Base-by-base conservation (phyloP, 805 yeast genomes). In the Torulaspora franciscae region DNA sequence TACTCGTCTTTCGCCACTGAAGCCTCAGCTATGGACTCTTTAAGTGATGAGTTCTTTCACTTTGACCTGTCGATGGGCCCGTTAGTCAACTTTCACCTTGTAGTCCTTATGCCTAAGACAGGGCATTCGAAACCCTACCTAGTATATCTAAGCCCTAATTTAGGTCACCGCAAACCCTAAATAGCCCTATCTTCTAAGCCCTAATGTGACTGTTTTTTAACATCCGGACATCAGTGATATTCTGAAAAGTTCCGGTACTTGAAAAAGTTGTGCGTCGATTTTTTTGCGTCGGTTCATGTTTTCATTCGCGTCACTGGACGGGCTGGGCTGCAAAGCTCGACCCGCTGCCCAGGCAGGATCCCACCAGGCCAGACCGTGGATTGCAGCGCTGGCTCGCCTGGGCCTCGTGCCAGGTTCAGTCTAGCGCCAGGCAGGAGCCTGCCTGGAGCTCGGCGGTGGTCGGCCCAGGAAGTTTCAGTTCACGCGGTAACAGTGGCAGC, bases 231-330 rank as follows among this genome's bases (percentile, higher is more conserved):
- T 26, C 23, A 14, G 11, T 14, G 22, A 5, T 24, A 5, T 17
- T 9, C 7, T 33, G 32, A 15, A 17, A 37, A 37, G 3, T 17
- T 26, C 7, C 14, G 17, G 15, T 7, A 14, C 7, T 35, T 24
- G 7, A 10, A 25, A 15, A 25, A 9, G 25, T 24, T 37, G 10
- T 37, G 40, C 40, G 40, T 37, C 40, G 32, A 14, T 37, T 27
- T 5, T 36, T 26, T 37, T 36, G 39, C 23, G 30, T 25, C 23
- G 15, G 37, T 10, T n/a, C 13, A 10, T 8, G 11, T 27, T 27
- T 27, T 36, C 22, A 5, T 5, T 19, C 22, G 22, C 22, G 22
- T 19, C 22, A 5, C 22, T 3, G 22, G 5, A 19, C 22, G 22
- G 5, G 22, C 22, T 19, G 5, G 22, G 22, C 22, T 19, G 22